Percentiles rank a stretch among this genome's conserved stretches.
Conservation (phyloP, 257 asterid species). For the Capsicum chinense region DNA sequence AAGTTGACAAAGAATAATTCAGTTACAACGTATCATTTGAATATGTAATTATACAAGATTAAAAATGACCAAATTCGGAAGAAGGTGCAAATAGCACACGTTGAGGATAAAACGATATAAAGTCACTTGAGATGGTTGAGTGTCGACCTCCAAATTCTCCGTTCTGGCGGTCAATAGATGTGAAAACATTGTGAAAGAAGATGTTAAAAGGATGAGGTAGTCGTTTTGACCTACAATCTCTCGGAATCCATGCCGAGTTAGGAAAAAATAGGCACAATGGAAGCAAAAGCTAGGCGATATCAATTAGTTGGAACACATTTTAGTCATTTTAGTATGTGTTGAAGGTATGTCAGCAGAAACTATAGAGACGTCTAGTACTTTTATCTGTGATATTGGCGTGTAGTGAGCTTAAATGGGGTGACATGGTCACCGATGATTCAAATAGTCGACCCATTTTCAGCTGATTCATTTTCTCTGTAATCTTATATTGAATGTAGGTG, state of each 20-base stretch:
- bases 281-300: background rate
- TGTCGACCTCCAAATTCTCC: background rate
- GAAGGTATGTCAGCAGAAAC: background rate
- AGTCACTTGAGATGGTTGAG: background rate
- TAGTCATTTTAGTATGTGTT: background rate
- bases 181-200: background rate
- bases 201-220: background rate
- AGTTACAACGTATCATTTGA: background rate
- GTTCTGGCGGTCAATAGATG: background rate
- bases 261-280: background rate
- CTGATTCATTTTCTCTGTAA: slow-evolving; percentile 17
- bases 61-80: background rate
- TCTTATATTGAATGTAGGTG: slow-evolving; percentile 51
- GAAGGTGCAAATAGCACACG: background rate
- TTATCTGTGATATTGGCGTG: background rate
- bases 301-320: background rate
- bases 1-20: background rate
- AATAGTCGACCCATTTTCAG: background rate
- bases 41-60: background rate
- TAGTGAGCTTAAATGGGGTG: background rate
- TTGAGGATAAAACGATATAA: background rate
- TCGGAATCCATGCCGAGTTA: background rate
- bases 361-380: background rate
- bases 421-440: no score
- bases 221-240: background rate